Conservation (phyloP, 352 stramenopile species). For the Pythium guiyangense region DNA sequence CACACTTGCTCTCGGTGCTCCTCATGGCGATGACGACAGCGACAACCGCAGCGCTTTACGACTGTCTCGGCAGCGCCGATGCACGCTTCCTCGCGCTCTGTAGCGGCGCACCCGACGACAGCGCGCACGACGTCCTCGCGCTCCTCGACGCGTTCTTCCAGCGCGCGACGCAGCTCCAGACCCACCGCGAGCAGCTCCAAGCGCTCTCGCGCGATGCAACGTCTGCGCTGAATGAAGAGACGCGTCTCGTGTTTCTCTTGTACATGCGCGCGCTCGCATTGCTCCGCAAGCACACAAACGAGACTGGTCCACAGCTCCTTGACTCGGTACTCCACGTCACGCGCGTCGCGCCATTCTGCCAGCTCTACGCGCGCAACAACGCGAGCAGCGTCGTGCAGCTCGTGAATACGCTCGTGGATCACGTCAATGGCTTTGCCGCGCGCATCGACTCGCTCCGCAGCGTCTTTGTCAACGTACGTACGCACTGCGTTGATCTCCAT, state of each 20-base stretch:
- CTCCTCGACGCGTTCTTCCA: slow-evolving; percentile 12
- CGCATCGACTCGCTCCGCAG: slow-evolving; percentile 18
- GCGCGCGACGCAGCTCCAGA: slow-evolving; percentile 5
- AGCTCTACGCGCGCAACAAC: slow-evolving; percentile 44
- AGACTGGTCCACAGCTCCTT: slow-evolving; percentile 9
- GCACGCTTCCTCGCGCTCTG: slow-evolving; percentile 8
- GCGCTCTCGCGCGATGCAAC: slow-evolving; percentile 3
- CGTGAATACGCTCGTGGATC: slow-evolving; percentile 19
- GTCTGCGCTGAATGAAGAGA: slow-evolving; percentile 4
- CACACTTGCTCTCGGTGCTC: neutral
- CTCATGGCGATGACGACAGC: no score
- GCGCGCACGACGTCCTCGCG: neutral
- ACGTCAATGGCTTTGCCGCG: slow-evolving; percentile 14
- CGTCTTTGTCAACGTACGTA: slow-evolving; percentile 36
- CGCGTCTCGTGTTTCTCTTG: slow-evolving; percentile 12
- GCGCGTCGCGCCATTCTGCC: slow-evolving; percentile 55
- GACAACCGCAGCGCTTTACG: neutral
- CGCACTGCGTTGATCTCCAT: neutral
- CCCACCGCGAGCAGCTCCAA: slow-evolving; percentile 4
- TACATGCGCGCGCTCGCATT: slow-evolving; percentile 11
- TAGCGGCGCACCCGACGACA: neutral
- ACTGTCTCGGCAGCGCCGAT: slow-evolving; percentile 10
- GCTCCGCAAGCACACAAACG: neutral
- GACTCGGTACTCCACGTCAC: slow-evolving; percentile 42
- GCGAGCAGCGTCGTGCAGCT: slow-evolving; percentile 18